phyloP scores from a whole-genome alignment of 2,329 filamentous ascomycete genomes.

The Metarhizium sp. region DNA sequence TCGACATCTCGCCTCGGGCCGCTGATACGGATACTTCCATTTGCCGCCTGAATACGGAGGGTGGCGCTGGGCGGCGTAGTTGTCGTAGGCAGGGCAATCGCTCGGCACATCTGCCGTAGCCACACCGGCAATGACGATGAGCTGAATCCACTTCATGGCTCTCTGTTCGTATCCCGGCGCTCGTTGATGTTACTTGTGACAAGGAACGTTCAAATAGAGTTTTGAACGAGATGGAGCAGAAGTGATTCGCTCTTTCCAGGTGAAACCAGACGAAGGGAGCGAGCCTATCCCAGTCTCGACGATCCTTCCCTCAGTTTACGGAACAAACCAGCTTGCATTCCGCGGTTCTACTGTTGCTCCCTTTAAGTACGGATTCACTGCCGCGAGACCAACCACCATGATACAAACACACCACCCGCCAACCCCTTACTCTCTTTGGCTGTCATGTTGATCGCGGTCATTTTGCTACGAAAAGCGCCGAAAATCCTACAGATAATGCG shows the following conservation, averaged over 20 bases:
- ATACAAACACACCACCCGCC: neutral
- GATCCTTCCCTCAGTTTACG: neutral
- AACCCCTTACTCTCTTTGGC: neutral
- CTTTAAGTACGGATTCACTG: neutral
- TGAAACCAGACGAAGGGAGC: neutral
- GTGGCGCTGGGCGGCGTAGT: constrained; percentile 35
- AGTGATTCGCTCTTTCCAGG: neutral
- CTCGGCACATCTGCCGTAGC: constrained; percentile 13
- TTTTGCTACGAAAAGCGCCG: neutral
- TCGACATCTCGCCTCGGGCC: constrained; percentile 66
- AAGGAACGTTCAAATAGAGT: neutral
- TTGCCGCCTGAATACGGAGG: constrained; percentile 68
- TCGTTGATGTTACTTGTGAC: neutral
- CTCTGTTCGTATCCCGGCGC: neutral
- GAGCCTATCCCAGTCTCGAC: neutral
- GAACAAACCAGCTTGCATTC: neutral
- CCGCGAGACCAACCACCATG: neutral
- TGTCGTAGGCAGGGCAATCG: constrained; percentile 25
- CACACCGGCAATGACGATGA: constrained; percentile 24
- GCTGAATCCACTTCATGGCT: constrained; percentile 1
- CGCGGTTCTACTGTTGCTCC: neutral
- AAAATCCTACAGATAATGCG: neutral
- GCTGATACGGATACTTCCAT: constrained; percentile 69
- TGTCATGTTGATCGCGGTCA: neutral
- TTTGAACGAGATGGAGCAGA: neutral